Percentiles rank a stretch among this genome's conserved stretches.
These are phyloP conservation scores for Fomitopsis pinicola DNA, from an alignment of 1,284 basidiomycete genomes.

Conservation along the genomic window DNA sequence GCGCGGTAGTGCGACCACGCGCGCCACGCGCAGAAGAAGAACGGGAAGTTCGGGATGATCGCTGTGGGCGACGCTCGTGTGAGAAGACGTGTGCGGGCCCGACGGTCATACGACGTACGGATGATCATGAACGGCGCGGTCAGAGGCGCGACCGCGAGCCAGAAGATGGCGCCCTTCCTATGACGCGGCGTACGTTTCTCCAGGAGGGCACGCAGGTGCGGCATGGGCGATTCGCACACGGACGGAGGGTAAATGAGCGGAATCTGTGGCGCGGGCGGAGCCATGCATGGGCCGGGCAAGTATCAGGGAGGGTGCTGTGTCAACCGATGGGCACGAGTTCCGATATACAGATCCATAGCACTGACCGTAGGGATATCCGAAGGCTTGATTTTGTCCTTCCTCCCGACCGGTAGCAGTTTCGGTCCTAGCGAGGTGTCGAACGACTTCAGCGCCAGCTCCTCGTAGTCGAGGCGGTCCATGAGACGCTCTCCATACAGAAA, in stretches of 20 bases:
- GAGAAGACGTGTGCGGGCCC: not conserved
- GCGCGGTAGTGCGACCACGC: slow-evolving; percentile 81
- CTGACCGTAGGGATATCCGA: slow-evolving; percentile 19
- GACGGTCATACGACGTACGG: slow-evolving; percentile 44
- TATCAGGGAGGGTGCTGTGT: slow-evolving; percentile 8
- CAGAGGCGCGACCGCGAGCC: slow-evolving; percentile 61
- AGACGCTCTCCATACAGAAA: slow-evolving; percentile 63
- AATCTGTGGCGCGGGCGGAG: slow-evolving; percentile 39
- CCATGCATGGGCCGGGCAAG: not conserved
- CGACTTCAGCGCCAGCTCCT: slow-evolving; percentile 67
- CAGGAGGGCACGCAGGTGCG: slow-evolving; percentile 49
- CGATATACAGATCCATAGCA: not conserved
- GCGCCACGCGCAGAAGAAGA: slow-evolving; percentile 81
- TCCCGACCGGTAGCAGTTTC: slow-evolving; percentile 22
- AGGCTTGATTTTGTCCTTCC: slow-evolving; percentile 10
- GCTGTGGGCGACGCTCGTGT: slow-evolving; percentile 35
- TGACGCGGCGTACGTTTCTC: slow-evolving; percentile 57
- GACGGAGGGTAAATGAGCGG: slow-evolving; percentile 64
- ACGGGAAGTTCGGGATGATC: slow-evolving; percentile 76
- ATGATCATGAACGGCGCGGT: slow-evolving; percentile 71
- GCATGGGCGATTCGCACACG: slow-evolving; percentile 42
- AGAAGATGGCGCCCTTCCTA: slow-evolving; percentile 58
- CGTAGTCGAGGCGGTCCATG: slow-evolving; percentile 69
- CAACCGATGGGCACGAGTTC: slow-evolving; percentile 16
- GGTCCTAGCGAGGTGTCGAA: slow-evolving; percentile 67